Percentiles rank a stretch among this genome's conserved stretches.
phyloP scores from a whole-genome alignment of 805 yeast genomes.

The Candida sakaeoensis region DNA sequence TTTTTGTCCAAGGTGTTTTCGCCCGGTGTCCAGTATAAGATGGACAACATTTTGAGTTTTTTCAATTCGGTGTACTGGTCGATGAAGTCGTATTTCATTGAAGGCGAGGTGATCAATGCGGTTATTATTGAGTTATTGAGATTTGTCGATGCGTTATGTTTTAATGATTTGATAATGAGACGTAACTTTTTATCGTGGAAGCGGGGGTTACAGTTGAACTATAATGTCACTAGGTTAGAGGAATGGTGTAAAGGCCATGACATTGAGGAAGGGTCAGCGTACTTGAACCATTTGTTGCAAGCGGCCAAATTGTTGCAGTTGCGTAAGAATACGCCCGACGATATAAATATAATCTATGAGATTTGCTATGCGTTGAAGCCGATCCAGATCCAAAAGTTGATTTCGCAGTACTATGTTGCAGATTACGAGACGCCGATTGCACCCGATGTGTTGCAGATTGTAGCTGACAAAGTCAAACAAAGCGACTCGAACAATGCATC shows the following conservation, averaged over 20 bases:
- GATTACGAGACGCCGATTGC: constrained; percentile 94
- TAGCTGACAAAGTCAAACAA: constrained; percentile 74
- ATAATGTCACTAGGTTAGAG: constrained; percentile 92
- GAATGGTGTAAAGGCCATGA: constrained; percentile 98
- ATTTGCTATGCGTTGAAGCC: constrained; percentile 93
- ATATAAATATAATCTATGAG: constrained; percentile 87
- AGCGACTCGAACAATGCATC: constrained; percentile 48
- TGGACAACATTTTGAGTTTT: constrained; percentile 91
- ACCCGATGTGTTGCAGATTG: constrained; percentile 70
- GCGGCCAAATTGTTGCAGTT: constrained; percentile 91
- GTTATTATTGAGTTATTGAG: constrained; percentile 79
- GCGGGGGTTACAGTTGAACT: constrained; percentile 93
- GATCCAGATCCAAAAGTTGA: constrained; percentile 89
- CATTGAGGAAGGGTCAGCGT: constrained; percentile 79
- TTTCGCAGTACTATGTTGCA: constrained; percentile 84
- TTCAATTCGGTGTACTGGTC: constrained; percentile 91
- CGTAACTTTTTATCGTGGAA: constrained; percentile 95
- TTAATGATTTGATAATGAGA: constrained; percentile 93
- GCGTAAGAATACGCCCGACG: constrained; percentile 83
- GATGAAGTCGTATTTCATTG: constrained; percentile 86
- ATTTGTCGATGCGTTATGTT: constrained; percentile 88
- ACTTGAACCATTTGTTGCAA: constrained; percentile 83
- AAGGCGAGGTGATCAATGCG: constrained; percentile 76
- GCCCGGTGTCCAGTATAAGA: constrained; percentile 68
- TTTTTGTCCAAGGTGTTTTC: constrained; percentile 81